Percentiles rank a stretch among this genome's conserved stretches.
These are phyloP conservation scores for Diplodia mutila DNA, from an alignment of 2,329 filamentous ascomycete genomes.

Conservation along the genomic window DNA sequence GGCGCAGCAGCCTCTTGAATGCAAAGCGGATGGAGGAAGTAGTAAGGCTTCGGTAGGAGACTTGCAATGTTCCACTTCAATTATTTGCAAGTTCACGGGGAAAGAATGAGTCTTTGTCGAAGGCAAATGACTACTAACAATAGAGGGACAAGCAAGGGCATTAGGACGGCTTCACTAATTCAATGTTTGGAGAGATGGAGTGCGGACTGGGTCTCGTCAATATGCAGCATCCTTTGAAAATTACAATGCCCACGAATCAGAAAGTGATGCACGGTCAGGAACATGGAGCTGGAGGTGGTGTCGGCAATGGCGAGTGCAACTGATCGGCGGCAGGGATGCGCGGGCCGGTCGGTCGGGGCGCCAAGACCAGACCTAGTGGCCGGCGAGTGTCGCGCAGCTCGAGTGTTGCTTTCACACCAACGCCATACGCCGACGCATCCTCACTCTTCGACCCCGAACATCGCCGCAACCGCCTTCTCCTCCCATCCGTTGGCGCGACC, in stretches of 20 bases:
- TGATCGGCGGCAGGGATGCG: constrained; percentile 16
- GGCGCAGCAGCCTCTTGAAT: not conserved
- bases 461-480: not conserved
- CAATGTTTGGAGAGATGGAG: not conserved
- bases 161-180: not conserved
- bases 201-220: not conserved
- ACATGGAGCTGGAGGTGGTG: not conserved
- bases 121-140: not conserved
- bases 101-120: not conserved
- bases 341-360: not conserved
- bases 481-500: not conserved
- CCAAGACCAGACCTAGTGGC: constrained; percentile 17
- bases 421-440: not conserved
- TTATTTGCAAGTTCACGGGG: not conserved
- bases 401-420: not conserved
- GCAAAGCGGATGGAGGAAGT: not conserved
- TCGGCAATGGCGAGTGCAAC: not conserved
- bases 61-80: not conserved
- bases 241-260: not conserved
- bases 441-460: not conserved
- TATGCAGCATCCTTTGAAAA: not conserved
- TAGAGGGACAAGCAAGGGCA: not conserved
- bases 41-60: not conserved
- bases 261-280: not conserved
- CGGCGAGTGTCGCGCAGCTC: constrained; percentile 15